phyloP scores from a whole-genome alignment of 352 stramenopile species.

The Blastocystis sp. region DNA sequence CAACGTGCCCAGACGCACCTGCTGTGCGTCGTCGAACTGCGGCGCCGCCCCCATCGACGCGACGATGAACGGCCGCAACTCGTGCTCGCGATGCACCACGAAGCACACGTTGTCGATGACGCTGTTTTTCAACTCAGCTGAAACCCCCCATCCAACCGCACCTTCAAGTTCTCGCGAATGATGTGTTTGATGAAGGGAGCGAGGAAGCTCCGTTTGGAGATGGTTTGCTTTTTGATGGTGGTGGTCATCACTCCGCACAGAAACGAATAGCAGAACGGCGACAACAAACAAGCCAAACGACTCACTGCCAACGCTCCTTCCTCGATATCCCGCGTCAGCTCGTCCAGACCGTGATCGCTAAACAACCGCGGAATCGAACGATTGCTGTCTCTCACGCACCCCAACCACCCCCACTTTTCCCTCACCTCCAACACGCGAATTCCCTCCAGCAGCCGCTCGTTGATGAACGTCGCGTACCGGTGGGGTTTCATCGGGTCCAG shows the following conservation, averaged over 20 bases:
- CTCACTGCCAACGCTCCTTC: not conserved
- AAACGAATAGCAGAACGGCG: not conserved
- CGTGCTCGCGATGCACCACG: not conserved
- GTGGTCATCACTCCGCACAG: not conserved
- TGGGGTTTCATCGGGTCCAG: not conserved
- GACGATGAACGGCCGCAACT: not conserved
- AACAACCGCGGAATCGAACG: not conserved
- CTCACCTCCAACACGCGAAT: not conserved
- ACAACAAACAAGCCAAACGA: slow-evolving; percentile 1
- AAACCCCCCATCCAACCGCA: not conserved
- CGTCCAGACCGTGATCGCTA: not conserved
- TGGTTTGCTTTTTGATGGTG: not conserved
- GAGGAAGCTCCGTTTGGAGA: not conserved
- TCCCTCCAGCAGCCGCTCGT: not conserved
- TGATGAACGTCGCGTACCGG: slow-evolving; percentile 24
- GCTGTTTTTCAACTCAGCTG: not conserved
- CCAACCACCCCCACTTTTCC: not conserved
- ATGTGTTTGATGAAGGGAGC: slow-evolving; percentile 23
- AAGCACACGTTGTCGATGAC: slow-evolving; percentile 39
- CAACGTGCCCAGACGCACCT: not conserved
- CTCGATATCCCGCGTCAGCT: not conserved
- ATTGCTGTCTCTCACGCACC: too few species aligned
- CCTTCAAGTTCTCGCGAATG: slow-evolving; percentile 26
- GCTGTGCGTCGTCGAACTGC: not conserved
- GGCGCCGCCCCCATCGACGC: not conserved